These are phyloP conservation scores for Phialemoniopsis sp. DNA, from an alignment of 2,329 filamentous ascomycete species.

Conservation along the genomic window DNA sequence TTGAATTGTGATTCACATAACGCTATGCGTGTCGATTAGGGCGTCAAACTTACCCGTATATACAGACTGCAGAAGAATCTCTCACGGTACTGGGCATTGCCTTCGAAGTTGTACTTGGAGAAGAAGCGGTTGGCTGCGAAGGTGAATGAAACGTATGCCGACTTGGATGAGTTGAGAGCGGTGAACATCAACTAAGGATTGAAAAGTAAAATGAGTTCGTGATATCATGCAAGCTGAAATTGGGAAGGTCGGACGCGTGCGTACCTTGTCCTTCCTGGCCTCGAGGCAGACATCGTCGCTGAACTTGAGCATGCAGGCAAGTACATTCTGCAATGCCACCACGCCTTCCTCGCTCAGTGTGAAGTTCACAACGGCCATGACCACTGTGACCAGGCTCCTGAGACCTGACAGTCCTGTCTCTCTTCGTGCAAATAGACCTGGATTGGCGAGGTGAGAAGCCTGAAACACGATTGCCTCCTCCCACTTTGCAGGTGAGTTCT, in stretches of 20 bases:
- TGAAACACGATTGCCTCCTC: too few relatives aligned
- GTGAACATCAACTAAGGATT: conserved; percentile 63
- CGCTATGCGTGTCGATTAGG: too few relatives aligned
- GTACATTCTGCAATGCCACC: conserved; percentile 64
- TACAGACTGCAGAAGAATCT: conserved; percentile 73
- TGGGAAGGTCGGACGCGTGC: conserved; percentile 4
- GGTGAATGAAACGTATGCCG: conserved; percentile 70
- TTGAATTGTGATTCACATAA: conserved; percentile 3
- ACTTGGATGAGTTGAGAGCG: conserved; percentile 75
- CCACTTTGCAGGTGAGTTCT: too few relatives aligned
- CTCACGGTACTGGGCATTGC: conserved; percentile 42
- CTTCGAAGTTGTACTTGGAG: conserved; percentile 64
- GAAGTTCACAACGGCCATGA: conserved; percentile 65
- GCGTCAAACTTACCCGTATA: conserved; percentile 51
- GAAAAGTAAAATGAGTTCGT: conserved; percentile 4
- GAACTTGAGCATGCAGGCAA: conserved; percentile 74
- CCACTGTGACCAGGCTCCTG: too few relatives aligned
- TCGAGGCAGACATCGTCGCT: conserved; percentile 76
- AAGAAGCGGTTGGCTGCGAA: conserved; percentile 68
- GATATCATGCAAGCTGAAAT: neutral
- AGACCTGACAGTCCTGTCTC: neutral
- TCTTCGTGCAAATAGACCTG: neutral
- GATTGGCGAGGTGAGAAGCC: neutral
- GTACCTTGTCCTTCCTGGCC: conserved; percentile 62
- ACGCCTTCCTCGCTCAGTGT: conserved; percentile 72